Evolutionary conservation across 306 rosid genomes (phyloP).

Genomic region (Pyrus pyrifolia): DNA sequence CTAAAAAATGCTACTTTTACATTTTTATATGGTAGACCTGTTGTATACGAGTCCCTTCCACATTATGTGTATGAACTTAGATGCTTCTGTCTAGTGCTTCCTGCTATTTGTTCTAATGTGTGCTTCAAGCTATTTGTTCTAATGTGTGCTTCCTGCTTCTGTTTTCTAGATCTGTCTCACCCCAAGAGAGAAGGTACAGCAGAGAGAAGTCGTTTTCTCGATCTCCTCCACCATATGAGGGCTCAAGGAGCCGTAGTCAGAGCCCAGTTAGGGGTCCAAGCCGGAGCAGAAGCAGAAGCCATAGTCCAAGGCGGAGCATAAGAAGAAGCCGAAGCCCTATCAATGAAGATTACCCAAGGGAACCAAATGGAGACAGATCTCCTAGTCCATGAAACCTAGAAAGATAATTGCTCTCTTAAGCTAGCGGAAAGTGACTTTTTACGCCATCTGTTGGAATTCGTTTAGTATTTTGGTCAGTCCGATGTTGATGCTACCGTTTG

Average conservation of each 20-base stretch:
- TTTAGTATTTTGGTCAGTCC: not conserved
- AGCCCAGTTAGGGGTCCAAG: conserved; percentile 52
- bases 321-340: conserved; percentile 32
- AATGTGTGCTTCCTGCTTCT: not conserved
- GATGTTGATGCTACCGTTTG: not conserved
- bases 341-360: conserved; percentile 37
- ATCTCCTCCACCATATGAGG: conserved; percentile 54
- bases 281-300: conserved; percentile 32
- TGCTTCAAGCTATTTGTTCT: not conserved
- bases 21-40: not conserved
- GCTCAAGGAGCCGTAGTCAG: conserved; percentile 61
- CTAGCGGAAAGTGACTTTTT: not conserved
- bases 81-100: not conserved
- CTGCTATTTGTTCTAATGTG: not conserved
- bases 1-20: not conserved
- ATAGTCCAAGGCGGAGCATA: conserved; percentile 21
- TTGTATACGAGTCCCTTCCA: not conserved
- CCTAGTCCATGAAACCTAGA: conserved; percentile 45
- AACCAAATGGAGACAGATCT: conserved; percentile 47
- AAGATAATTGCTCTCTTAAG: not conserved
- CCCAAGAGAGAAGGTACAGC: conserved; percentile 57
- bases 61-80: not conserved
- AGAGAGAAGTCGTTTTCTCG: conserved; percentile 61
- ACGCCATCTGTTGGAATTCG: not conserved
- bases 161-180: conserved; percentile 60